Percentiles rank a stretch among this genome's conserved stretches.
Evolutionary conservation across 1,139 yeast genomes (phyloP).

Genomic region (Lodderomyces theae): DNA sequence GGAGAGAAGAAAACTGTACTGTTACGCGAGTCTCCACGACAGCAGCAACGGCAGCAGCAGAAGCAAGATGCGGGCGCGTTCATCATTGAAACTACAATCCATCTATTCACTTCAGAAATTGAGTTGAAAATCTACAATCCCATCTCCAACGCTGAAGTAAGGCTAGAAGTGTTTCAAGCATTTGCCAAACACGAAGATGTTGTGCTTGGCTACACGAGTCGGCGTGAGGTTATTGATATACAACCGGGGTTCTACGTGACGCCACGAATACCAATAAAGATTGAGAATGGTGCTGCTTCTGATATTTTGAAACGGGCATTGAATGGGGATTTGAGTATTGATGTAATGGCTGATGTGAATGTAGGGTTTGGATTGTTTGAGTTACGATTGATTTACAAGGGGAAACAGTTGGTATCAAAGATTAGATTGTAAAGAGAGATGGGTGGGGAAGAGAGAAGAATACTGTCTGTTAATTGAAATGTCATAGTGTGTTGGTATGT

Average conservation of each 20-base stretch:
- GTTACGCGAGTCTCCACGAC: no score
- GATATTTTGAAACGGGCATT: slow-evolving; percentile 48
- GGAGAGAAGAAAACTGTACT: no score
- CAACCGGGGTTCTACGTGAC: slow-evolving; percentile 52
- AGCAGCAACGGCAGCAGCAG: no score
- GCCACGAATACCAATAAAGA: slow-evolving; percentile 47
- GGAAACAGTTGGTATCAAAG: slow-evolving; percentile 34
- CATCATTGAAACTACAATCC: slow-evolving; percentile 47
- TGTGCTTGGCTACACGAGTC: slow-evolving; percentile 43
- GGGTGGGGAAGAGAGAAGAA: no score
- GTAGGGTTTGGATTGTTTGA: slow-evolving; percentile 36
- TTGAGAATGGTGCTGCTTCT: slow-evolving; percentile 38
- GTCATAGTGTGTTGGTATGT: no score
- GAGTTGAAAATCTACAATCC: slow-evolving; percentile 55
- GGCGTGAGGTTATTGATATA: slow-evolving; percentile 33
- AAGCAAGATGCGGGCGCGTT: slow-evolving; percentile 10
- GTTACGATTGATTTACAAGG: slow-evolving; percentile 42
- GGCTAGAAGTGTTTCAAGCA: slow-evolving; percentile 40
- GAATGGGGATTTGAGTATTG: slow-evolving; percentile 49
- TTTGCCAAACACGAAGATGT: slow-evolving; percentile 46
- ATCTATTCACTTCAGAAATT: slow-evolving; percentile 49
- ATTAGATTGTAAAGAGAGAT: slow-evolving; percentile 26
- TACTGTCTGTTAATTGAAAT: no score
- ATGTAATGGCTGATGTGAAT: slow-evolving; percentile 41
- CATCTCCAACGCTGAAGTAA: slow-evolving; percentile 38